phyloP scores from a whole-genome alignment of 1,284 basidiomycete species.

The Heterobasidion parviporum region DNA sequence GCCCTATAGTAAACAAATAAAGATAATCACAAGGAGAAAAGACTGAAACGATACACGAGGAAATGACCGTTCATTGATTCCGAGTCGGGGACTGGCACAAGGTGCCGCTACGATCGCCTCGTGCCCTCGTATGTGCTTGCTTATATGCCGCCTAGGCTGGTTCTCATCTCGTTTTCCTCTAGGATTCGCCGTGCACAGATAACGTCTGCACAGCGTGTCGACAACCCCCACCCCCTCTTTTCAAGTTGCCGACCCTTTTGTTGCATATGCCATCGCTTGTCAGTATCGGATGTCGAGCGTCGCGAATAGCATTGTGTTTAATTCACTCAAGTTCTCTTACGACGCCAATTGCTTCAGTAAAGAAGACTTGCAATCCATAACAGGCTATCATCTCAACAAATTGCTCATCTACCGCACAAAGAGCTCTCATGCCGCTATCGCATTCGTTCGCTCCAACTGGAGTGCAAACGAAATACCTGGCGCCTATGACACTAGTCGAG shows the following conservation, averaged over 20 bases:
- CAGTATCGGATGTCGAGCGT: not conserved
- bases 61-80: no score
- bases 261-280: not conserved
- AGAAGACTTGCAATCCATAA: not conserved
- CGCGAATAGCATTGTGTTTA: not conserved
- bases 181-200: not conserved
- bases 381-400: not conserved
- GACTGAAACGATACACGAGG: no score
- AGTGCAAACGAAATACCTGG: no score
- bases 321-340: not conserved
- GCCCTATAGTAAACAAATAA: no score
- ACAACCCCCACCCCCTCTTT: not conserved
- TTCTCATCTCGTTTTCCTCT: not conserved
- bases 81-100: no score
- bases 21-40: no score
- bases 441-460: no score
- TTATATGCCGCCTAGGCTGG: no score
- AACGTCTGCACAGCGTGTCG: not conserved
- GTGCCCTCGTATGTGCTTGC: no score
- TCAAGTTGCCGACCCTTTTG: not conserved
- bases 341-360: not conserved
- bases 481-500: no score
- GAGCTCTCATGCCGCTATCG: no score
- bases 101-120: no score
- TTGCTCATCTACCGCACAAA: not conserved